Conservation (phyloP, 306 rosid species). For the Castanea sativa region DNA sequence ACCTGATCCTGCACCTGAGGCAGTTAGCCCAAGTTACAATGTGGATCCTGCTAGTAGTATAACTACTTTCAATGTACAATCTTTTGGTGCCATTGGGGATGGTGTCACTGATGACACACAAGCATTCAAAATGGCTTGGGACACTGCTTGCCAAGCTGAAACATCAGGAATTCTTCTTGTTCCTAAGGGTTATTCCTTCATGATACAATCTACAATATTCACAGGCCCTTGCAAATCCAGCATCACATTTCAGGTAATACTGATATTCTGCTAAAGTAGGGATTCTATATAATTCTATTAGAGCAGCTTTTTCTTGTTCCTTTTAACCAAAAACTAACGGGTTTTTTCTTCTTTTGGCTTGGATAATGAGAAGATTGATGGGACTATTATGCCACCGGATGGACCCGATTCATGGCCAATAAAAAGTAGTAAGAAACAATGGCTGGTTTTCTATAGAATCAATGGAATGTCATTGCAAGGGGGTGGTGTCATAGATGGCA, state of each 20-base stretch:
- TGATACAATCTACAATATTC: slow-evolving; percentile 1
- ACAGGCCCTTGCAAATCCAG: background rate
- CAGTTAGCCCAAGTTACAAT: slow-evolving; percentile 16
- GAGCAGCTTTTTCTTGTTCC: background rate
- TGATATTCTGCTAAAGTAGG: background rate
- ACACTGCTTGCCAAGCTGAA: background rate
- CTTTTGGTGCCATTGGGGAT: background rate
- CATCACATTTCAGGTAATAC: background rate
- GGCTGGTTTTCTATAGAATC: slow-evolving; percentile 61
- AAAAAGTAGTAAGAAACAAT: slow-evolving; percentile 33
- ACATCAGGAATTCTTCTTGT: background rate
- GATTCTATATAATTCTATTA: background rate
- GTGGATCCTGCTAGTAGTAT: background rate
- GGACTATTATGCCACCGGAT: slow-evolving; percentile 52
- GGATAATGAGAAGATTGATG: slow-evolving; percentile 42
- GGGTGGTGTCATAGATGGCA: slow-evolving; percentile 56
- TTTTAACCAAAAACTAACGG: background rate
- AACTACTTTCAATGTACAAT: background rate
- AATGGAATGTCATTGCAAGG: slow-evolving; percentile 49
- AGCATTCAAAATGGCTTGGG: slow-evolving; percentile 1
- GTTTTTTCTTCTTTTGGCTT: background rate
- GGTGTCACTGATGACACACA: background rate
- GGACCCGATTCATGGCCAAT: slow-evolving; percentile 63
- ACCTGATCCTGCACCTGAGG: slow-evolving; percentile 25
- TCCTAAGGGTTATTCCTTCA: background rate